A percentile compares a stretch with the other conserved stretches of the same genome.
Evolutionary conservation across 768 basidiomycete genomes (phyloP).

Genomic region (Tephrocybe sp.): DNA sequence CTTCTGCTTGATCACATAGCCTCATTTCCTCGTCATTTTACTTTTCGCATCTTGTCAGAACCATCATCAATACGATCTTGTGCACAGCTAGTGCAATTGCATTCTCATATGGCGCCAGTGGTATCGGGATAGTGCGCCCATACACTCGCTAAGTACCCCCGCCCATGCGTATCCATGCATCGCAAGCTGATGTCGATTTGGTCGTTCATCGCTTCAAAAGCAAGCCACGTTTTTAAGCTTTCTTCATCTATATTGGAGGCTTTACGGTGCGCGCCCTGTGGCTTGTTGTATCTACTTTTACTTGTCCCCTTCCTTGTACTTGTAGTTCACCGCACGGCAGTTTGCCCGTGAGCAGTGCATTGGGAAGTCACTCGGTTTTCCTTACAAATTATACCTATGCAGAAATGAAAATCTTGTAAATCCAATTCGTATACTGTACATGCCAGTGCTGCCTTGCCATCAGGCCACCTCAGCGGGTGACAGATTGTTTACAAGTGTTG

Average conservation of each 20-base stretch:
- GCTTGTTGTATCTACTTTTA: not conserved
- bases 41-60: conserved; percentile 17
- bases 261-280: conserved; percentile 9
- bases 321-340: no score
- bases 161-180: conserved; percentile 14
- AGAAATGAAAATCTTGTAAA: no score
- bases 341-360: no score
- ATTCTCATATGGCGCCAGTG: conserved; percentile 1
- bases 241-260: not conserved
- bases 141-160: conserved; percentile 26
- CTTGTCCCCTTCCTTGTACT: not conserved
- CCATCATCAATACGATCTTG: conserved; percentile 5
- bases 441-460: no score
- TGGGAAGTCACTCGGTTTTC: no score
- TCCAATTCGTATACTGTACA: no score
- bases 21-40: conserved; percentile 27
- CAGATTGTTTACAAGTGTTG: conserved; percentile 30
- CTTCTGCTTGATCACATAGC: conserved; percentile 22
- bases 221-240: not conserved
- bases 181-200: conserved; percentile 11
- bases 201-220: not conserved
- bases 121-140: conserved; percentile 8
- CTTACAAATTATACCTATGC: no score
- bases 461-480: no score
- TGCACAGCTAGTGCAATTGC: conserved; percentile 7